These are phyloP conservation scores for Russula compacta DNA, from an alignment of 768 basidiomycete genomes.

Conservation along the genomic window DNA sequence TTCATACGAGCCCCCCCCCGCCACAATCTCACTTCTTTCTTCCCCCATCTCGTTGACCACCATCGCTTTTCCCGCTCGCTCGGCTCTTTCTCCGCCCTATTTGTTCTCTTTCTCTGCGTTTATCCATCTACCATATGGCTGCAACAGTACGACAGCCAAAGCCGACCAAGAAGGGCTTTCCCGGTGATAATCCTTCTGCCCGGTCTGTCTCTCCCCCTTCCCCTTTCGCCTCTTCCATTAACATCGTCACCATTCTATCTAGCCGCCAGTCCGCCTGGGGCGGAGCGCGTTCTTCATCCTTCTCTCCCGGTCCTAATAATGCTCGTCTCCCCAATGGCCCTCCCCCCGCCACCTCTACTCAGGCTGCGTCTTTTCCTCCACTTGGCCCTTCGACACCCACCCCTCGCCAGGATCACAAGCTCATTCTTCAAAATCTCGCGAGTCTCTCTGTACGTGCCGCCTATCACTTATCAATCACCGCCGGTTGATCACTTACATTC, in stretches of 20 bases:
- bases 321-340: slow-evolving; percentile 37
- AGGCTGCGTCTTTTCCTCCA: slow-evolving; percentile 30
- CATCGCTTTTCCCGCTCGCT: slow-evolving; percentile 26
- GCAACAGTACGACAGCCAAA: slow-evolving; percentile 45
- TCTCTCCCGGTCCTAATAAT: slow-evolving; percentile 40
- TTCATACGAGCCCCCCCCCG: slow-evolving; percentile 8
- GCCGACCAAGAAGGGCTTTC: slow-evolving; percentile 50
- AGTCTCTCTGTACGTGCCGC: slow-evolving; percentile 48
- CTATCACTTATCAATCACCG: neutral
- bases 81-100: slow-evolving; percentile 24
- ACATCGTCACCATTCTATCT: neutral
- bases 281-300: slow-evolving; percentile 59
- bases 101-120: slow-evolving; percentile 26
- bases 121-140: slow-evolving; percentile 20
- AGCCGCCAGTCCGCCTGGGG: slow-evolving; percentile 53
- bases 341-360: slow-evolving; percentile 26
- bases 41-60: slow-evolving; percentile 7
- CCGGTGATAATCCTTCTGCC: slow-evolving; percentile 36
- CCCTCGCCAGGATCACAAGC: slow-evolving; percentile 36
- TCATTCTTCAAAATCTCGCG: slow-evolving; percentile 44
- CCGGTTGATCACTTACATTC: neutral
- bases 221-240: slow-evolving; percentile 15
- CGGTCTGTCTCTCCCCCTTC: slow-evolving; percentile 35
- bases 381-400: slow-evolving; percentile 26
- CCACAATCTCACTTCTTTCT: slow-evolving; percentile 10